Evolutionary conservation across 441 rosid genomes (phyloP).

Genomic region (Adansonia gregorii): DNA sequence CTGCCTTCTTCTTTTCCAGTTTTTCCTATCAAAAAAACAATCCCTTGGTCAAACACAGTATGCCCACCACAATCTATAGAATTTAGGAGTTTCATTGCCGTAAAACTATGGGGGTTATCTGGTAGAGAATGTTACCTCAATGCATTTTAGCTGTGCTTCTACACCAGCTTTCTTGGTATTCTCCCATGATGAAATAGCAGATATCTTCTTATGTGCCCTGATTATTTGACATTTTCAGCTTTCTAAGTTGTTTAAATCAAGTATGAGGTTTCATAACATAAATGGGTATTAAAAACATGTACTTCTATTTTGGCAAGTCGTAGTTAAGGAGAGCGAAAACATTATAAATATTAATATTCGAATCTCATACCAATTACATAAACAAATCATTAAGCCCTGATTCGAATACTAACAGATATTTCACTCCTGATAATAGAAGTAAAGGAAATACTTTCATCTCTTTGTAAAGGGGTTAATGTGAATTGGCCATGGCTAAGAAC

Average conservation of each 20-base stretch:
- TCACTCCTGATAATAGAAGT: not conserved
- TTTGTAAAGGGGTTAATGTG: not conserved
- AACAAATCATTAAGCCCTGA: too few relatives aligned
- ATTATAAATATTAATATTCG: too few relatives aligned
- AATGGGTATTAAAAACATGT: not conserved
- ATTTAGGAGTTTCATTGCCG: not conserved
- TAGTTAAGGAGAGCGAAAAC: too few relatives aligned
- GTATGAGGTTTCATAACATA: not conserved
- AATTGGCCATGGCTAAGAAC: not conserved
- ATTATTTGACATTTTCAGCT: constrained; percentile 26
- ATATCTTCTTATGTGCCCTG: constrained; percentile 54
- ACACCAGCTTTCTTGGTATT: constrained; percentile 46
- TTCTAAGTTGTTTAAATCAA: not conserved
- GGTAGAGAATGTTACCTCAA: constrained; percentile 44
- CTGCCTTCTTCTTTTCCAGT: constrained; percentile 52
- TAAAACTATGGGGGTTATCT: not conserved
- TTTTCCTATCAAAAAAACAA: constrained; percentile 45
- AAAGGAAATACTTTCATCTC: not conserved
- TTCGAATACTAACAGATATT: not conserved
- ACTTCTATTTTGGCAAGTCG: too few relatives aligned
- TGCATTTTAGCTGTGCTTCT: constrained; percentile 43
- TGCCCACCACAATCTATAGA: not conserved
- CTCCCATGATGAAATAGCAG: constrained; percentile 54
- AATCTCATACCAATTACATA: too few relatives aligned
- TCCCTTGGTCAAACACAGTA: not conserved